Percentiles rank a stretch among this genome's conserved stretches.
phyloP scores from a whole-genome alignment of 2,329 filamentous ascomycete genomes.

The Beauveria pseudobassiana region DNA sequence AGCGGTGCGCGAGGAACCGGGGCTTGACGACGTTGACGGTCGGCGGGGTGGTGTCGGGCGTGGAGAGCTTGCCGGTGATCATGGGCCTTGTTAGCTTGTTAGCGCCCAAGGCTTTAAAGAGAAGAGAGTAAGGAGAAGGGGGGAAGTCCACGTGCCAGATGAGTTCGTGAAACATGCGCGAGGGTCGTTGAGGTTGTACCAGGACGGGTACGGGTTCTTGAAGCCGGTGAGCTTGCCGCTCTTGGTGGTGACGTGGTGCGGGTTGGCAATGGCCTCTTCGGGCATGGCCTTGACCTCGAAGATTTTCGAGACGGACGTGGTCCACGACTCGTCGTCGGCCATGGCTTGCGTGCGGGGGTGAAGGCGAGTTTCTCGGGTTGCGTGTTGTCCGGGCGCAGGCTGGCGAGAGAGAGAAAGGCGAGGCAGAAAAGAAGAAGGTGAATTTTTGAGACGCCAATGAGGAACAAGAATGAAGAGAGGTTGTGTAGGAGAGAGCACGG shows the following conservation, averaged over 20 bases:
- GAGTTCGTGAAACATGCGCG: constrained; percentile 1
- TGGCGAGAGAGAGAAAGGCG: neutral
- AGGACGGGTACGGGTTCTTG: constrained; percentile 45
- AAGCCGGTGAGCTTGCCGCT: constrained; percentile 35
- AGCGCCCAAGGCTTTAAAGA: neutral
- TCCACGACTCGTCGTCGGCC: constrained; percentile 5
- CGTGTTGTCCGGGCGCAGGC: neutral
- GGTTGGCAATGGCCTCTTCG: constrained; percentile 35
- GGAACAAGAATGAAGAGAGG: no score
- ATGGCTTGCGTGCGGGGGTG: neutral
- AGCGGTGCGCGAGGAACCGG: constrained; percentile 54
- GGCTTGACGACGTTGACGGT: constrained; percentile 62
- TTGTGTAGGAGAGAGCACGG: no score
- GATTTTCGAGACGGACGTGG: constrained; percentile 4
- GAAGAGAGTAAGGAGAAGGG: constrained; percentile 7
- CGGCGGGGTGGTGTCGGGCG: constrained; percentile 56
- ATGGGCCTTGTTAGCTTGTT: constrained; percentile 22
- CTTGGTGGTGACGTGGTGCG: constrained; percentile 39
- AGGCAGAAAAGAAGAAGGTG: neutral
- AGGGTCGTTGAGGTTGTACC: constrained; percentile 17
- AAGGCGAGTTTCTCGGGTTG: neutral
- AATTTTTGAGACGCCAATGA: no score
- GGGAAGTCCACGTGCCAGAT: neutral
- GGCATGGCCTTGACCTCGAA: constrained; percentile 22
- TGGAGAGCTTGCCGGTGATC: constrained; percentile 32